Evolutionary conservation across 345 rosid genomes (phyloP).

Genomic region (Eucalyptus curtisii): DNA sequence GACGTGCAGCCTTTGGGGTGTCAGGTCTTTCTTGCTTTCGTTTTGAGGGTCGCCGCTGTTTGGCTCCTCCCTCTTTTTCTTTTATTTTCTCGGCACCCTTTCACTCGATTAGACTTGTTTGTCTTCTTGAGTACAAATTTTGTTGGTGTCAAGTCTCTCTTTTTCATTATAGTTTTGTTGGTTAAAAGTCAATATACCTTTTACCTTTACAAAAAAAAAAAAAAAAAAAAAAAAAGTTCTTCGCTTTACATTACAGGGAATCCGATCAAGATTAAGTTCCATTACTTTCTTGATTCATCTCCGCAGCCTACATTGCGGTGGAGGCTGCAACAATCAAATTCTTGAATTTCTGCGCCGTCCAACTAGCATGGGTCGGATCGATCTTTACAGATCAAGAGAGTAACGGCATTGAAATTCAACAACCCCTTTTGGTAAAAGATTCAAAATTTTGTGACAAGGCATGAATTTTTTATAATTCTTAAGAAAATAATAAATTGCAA

Average conservation of each 20-base stretch:
- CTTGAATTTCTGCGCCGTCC: background rate
- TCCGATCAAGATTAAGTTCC: background rate
- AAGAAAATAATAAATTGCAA: too few relatives aligned
- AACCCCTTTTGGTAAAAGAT: background rate
- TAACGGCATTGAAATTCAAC: background rate
- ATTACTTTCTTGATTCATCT: background rate
- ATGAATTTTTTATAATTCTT: background rate
- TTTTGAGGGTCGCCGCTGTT: too few relatives aligned
- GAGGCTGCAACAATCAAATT: background rate
- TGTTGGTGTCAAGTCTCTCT: too few relatives aligned
- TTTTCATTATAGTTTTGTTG: too few relatives aligned
- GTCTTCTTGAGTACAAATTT: too few relatives aligned
- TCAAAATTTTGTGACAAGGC: background rate
- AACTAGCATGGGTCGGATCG: background rate
- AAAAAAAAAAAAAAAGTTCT: background rate
- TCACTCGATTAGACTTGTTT: too few relatives aligned
- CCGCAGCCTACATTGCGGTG: background rate
- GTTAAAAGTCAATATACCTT: too few relatives aligned
- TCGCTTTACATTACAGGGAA: background rate
- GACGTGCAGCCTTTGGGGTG: too few relatives aligned
- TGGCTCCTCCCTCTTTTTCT: too few relatives aligned
- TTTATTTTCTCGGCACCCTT: too few relatives aligned
- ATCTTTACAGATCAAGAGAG: background rate
- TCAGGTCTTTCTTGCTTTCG: too few relatives aligned
- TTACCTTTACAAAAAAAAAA: too few relatives aligned